Evolutionary conservation across 345 rosid species (phyloP), one percentile per base, ranked within the genome.

Genomic region (Passiflora organensis): DNA sequence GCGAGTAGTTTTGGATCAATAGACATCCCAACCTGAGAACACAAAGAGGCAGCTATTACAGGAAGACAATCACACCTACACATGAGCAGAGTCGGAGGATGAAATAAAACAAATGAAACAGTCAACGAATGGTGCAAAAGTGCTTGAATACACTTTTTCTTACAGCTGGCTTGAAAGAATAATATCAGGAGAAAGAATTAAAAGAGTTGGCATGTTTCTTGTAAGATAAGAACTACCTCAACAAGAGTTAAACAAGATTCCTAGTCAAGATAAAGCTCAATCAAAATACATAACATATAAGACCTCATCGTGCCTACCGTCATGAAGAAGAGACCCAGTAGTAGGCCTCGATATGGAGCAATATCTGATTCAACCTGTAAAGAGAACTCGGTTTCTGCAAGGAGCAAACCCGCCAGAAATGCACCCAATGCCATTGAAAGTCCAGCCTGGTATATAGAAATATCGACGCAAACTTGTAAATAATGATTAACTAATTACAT

Each of bases 361-460:
- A 93, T 93, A 77, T 93, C 99, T 15, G 99, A 88, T 77, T 93
- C 99, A 70, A 93, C 99, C 83, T 93, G 99, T 57, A 93, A 85
- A 38, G 99, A 89, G 76, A 89, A 93, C 74, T 93, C 99, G 66
- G 99, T 93, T 78, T 93, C 99, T 62, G 99, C 99, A 71, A 89
- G 99, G 39, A 93, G 94, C 71, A 93, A 77, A 70, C 99, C 99
- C 62, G 99, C 99, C 74, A 93, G 75, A 79, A 93, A 93, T 36
- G 99, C 99, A 65, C 96, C 99, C 61, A 93, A 63, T 28, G 99
- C 96, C 99, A 93, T 93, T 69, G 99, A 93, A 70, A 93, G 95
- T 64, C 99, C 99, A 68, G 99, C 99, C 99, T 93, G 79, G 57
- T 69, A 61, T 39, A 68, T 58, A 51, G 65, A 54, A 43, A 41